Percentiles rank a stretch among this genome's conserved stretches.
These are phyloP conservation scores for Fusarium odoratissimum DNA, from an alignment of 2,329 filamentous ascomycete genomes.

Conservation along the genomic window DNA sequence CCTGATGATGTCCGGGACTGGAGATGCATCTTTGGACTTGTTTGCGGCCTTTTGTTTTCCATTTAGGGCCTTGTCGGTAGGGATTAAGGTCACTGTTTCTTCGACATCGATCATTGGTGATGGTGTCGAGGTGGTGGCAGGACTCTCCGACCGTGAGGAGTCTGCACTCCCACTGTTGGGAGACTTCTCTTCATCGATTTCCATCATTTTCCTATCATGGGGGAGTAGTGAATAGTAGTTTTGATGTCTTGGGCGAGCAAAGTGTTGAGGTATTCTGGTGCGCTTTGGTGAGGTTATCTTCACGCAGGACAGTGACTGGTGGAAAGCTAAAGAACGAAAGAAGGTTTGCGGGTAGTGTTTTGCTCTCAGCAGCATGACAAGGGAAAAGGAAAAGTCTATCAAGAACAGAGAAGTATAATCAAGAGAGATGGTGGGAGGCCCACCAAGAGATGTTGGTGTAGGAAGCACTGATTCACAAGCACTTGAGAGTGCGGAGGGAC, in stretches of 20 bases:
- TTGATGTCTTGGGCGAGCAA: neutral
- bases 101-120: conserved; percentile 13
- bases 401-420: neutral
- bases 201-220: conserved; percentile 7
- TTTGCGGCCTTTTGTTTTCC: neutral
- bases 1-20: conserved; percentile 50
- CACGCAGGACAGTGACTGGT: neutral
- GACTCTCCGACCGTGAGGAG: conserved; percentile 14
- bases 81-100: conserved; percentile 28
- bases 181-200: neutral
- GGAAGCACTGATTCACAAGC: conserved; percentile 24
- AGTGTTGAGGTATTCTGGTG: neutral
- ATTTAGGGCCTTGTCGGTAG: neutral
- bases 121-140: neutral
- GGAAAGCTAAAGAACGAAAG: neutral
- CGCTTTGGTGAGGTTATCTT: neutral
- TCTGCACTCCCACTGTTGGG: conserved; percentile 4
- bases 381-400: neutral
- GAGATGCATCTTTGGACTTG: neutral
- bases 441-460: neutral
- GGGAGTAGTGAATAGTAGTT: neutral
- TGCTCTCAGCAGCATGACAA: neutral
- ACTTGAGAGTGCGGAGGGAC: neutral
- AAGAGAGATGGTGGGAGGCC: neutral
- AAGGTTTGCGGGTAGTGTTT: neutral